Evolutionary conservation across 2,329 filamentous ascomycete genomes (phyloP).

Genomic region (Paecilomyces formosus): DNA sequence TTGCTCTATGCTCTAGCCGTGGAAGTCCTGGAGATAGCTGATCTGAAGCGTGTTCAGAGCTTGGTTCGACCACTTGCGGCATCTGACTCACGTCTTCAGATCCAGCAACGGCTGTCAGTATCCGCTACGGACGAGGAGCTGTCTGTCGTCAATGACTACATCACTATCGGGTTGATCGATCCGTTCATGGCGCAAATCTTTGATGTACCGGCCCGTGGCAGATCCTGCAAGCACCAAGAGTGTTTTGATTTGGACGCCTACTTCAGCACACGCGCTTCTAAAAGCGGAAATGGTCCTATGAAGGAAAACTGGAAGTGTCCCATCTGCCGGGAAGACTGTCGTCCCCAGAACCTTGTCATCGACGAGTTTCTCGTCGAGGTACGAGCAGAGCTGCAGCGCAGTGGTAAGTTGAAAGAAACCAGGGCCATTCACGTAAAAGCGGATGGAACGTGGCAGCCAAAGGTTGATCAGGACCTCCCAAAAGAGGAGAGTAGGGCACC

Average conservation of each 20-base stretch:
- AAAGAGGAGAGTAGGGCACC: slow-evolving; percentile 7
- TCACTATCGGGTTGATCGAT: slow-evolving; percentile 59
- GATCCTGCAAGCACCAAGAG: slow-evolving; percentile 66
- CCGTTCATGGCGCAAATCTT: slow-evolving; percentile 61
- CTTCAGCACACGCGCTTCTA: slow-evolving; percentile 54
- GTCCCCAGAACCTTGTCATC: slow-evolving; percentile 62
- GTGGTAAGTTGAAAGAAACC: slow-evolving; percentile 42
- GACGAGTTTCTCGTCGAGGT: slow-evolving; percentile 68
- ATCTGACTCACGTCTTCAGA: slow-evolving; percentile 47
- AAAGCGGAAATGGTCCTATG: slow-evolving; percentile 35
- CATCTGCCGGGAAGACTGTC: slow-evolving; percentile 68
- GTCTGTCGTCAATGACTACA: slow-evolving; percentile 48
- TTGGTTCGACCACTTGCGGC: slow-evolving; percentile 36
- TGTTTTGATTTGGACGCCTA: slow-evolving; percentile 87
- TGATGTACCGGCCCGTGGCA: slow-evolving; percentile 63
- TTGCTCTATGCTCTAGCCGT: slow-evolving; percentile 57
- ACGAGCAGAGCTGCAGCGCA: slow-evolving; percentile 44
- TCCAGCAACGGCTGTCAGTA: slow-evolving; percentile 46
- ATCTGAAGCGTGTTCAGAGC: slow-evolving; percentile 30
- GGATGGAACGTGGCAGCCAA: slow-evolving; percentile 60
- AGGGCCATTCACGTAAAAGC: slow-evolving; percentile 57
- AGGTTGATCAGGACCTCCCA: slow-evolving; percentile 19
- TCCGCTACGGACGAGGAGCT: slow-evolving; percentile 49
- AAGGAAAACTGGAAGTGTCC: slow-evolving; percentile 73
- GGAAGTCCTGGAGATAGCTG: slow-evolving; percentile 57